These are phyloP conservation scores for Solanum ossicruentum DNA, from an alignment of 257 asterid species.

Conservation along the genomic window DNA sequence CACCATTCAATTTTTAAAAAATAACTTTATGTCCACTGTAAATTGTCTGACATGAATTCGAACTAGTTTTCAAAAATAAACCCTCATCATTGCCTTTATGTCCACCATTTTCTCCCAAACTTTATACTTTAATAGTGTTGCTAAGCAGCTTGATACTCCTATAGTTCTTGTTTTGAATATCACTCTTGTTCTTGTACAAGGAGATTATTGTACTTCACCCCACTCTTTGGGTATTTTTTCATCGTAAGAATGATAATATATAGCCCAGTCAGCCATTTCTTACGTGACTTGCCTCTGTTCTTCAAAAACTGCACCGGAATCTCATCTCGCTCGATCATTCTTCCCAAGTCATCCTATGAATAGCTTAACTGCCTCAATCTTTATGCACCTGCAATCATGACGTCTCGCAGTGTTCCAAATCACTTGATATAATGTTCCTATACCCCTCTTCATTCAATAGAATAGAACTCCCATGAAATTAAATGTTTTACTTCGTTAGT, in stretches of 20 bases:
- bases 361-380: not conserved
- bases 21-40: not conserved
- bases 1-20: too few species aligned
- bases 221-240: not conserved
- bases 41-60: not conserved
- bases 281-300: not conserved
- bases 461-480: not conserved
- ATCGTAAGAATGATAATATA: not conserved
- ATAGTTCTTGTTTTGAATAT: not conserved
- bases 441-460: not conserved
- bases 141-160: not conserved
- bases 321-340: not conserved
- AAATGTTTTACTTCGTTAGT: not conserved
- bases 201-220: not conserved
- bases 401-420: not conserved
- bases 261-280: not conserved
- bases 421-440: not conserved
- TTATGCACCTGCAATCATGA: not conserved
- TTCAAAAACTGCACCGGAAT: not conserved
- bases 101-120: not conserved
- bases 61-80: not conserved
- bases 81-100: not conserved
- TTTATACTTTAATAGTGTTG: not conserved
- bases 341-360: not conserved
- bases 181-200: not conserved